Conservation (phyloP, 257 asterid genomes). For the Schizonepeta tenuifolia region DNA sequence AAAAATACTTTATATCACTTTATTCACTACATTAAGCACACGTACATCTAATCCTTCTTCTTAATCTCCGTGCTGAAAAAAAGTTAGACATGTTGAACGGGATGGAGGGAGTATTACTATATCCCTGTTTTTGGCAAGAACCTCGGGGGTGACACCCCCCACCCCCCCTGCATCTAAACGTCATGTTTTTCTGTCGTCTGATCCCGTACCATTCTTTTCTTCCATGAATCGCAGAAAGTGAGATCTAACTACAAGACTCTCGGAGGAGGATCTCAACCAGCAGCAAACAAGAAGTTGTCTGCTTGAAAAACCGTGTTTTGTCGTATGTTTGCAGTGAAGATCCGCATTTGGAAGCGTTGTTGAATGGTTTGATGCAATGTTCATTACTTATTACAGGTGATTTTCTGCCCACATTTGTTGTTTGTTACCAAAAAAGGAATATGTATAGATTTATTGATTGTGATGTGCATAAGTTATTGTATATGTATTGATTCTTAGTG, state of each 20-base stretch:
- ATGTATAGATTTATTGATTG: slow-evolving; percentile 1
- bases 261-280: slow-evolving; percentile 51
- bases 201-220: background rate
- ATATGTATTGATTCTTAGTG: background rate
- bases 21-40: no score
- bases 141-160: no score
- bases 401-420: background rate
- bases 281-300: slow-evolving; percentile 47
- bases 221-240: slow-evolving; percentile 57
- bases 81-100: no score
- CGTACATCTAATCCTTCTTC: no score
- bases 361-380: background rate
- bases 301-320: slow-evolving; percentile 22
- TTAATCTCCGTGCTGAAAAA: no score
- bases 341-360: background rate
- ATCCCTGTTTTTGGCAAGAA: no score
- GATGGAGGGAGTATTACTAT: no score
- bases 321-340: background rate
- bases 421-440: background rate
- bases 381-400: background rate
- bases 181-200: background rate
- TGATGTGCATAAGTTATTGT: background rate
- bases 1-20: no score
- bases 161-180: background rate
- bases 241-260: slow-evolving; percentile 63